Conservation (phyloP, 495 filamentous ascomycete species). For the Trichoderma parareesei region DNA sequence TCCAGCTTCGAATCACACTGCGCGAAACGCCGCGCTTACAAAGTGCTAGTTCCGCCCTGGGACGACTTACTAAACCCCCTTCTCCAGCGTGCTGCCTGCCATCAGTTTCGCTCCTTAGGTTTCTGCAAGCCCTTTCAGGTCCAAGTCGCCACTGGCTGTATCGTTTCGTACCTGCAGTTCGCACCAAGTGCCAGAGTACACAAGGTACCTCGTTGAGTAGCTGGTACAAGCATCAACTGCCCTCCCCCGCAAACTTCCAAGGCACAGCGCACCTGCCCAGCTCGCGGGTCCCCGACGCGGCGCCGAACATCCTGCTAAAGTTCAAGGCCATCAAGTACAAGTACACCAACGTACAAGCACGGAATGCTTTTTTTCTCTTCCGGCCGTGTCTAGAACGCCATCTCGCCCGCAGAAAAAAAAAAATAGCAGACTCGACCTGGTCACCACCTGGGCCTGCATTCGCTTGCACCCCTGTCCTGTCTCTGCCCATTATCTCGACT, state of each 20-base stretch:
- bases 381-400: constrained; percentile 7
- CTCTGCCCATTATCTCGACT: neutral
- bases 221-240: too few relatives aligned
- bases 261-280: neutral
- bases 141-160: neutral
- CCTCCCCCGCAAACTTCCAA: neutral
- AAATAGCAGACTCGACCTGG: neutral
- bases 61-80: neutral
- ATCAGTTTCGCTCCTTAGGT: neutral
- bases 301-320: neutral
- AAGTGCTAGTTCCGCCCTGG: neutral
- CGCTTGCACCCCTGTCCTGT: neutral
- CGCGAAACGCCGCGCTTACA: neutral
- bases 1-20: neutral
- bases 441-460: constrained; percentile 4
- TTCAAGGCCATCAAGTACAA: too few relatives aligned
- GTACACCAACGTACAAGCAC: too few relatives aligned
- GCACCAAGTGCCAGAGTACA: too few relatives aligned
- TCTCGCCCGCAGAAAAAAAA: neutral
- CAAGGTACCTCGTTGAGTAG: neutral
- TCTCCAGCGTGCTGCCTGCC: neutral
- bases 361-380: neutral
- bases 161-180: too few relatives aligned
- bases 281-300: neutral
- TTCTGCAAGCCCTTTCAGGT: too few relatives aligned